Base-by-base conservation (phyloP, 2,329 filamentous ascomycete species). In the Penicillium decumbens region DNA sequence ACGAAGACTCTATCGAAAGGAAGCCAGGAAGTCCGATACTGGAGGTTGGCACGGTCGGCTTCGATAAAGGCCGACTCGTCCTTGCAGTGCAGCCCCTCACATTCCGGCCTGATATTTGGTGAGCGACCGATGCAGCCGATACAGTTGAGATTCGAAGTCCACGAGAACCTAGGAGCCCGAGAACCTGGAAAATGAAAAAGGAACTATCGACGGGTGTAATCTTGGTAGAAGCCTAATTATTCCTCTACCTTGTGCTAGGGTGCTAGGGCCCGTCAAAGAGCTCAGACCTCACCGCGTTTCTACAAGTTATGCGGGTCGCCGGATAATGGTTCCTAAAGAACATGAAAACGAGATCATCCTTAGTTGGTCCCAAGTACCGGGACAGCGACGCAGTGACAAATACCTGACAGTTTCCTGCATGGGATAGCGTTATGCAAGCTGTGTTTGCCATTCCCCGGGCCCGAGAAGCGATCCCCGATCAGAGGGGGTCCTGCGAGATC, bases 341-440 rank as follows among this genome's bases (percentile, higher is more conserved):
- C 6, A 6, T 13, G 13, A 24, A 13, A 3, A 2, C 5, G 15
- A n/a, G 38, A 40, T 40, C 23, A 40, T 15, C 23, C 24, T 23
- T 15, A n/a, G 15, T 18, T 18, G 15, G 38, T 40, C 43, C 51
- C 54, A 49, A 44, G 29, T 52, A 57, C 51, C 51, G 40, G 52
- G 55, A 50, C 35, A 53, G 15, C 39, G 47, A 45, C 47, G 53
- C 47, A 23, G 50, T 57, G 54, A 55, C 54, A 55, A 55, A 57
- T 57, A 55, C 44, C 44, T 57, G 54, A 55, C 54, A 55, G 52
- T 55, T 57, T 57, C 44, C 44, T 57, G 51, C 51, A 55, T 49
- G 44, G 33, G 41, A 49, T 54, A 38, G 43, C 49, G 40, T 40
- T 45, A 45, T 29, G 28, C 28, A 12, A 2, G 28, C 28, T 12